A percentile compares a stretch with the other conserved stretches of the same genome.
These are phyloP conservation scores for Ajuga reptans DNA, from an alignment of 305 asterid species.

Conservation along the genomic window DNA sequence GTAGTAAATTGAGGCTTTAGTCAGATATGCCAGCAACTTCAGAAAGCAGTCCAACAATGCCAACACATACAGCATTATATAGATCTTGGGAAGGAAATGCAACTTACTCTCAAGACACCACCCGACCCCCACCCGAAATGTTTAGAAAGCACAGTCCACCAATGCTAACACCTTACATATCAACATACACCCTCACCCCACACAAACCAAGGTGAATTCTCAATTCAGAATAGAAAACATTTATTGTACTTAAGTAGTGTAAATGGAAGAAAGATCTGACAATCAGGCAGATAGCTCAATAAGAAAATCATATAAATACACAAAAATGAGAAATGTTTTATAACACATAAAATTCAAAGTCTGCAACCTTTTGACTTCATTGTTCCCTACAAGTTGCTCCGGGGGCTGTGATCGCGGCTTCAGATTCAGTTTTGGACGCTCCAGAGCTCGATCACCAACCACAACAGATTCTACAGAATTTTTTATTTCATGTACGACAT, in stretches of 20 bases:
- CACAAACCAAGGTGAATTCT: neutral
- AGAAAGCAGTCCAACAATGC: neutral
- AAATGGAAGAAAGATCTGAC: neutral
- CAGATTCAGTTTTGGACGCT: slow-evolving; percentile 62
- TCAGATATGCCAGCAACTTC: neutral
- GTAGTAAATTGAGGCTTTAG: neutral
- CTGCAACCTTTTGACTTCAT: slow-evolving; percentile 50
- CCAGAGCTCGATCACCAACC: slow-evolving; percentile 39
- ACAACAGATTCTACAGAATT: slow-evolving; percentile 33
- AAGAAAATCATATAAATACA: slow-evolving; percentile 5
- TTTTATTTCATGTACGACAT: slow-evolving; percentile 30
- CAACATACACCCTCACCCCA: neutral
- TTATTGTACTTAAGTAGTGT: neutral
- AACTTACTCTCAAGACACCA: too few species aligned
- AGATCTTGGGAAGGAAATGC: neutral
- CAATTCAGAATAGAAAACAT: neutral
- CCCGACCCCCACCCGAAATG: too few species aligned
- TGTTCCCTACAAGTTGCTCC: slow-evolving; percentile 43
- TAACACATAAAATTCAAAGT: neutral
- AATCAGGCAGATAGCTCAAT: neutral
- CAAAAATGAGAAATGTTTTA: neutral
- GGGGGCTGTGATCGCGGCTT: slow-evolving; percentile 58
- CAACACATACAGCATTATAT: neutral
- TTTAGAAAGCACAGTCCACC: too few species aligned
- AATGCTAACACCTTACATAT: too few species aligned